A percentile compares a stretch with the other conserved stretches of the same genome.
Evolutionary conservation across 1,284 basidiomycete genomes (phyloP).

Genomic region (Ceratobasidium papillatum): DNA sequence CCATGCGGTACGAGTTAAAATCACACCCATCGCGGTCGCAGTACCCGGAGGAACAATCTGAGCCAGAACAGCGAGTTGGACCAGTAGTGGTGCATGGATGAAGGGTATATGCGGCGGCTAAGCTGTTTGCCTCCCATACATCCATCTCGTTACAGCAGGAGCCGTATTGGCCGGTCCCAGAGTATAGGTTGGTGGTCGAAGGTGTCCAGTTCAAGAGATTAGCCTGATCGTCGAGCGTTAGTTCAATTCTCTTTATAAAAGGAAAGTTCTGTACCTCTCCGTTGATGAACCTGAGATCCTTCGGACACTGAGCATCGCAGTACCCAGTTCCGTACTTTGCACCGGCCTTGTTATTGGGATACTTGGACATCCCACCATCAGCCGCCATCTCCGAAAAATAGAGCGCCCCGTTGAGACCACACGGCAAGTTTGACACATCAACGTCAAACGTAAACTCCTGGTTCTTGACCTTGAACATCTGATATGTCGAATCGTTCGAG

Average conservation of each 20-base stretch:
- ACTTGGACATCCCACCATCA: slow-evolving; percentile 63
- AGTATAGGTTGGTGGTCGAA: slow-evolving; percentile 28
- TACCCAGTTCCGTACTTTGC: slow-evolving; percentile 66
- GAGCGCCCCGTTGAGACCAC: slow-evolving; percentile 65
- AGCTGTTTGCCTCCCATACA: slow-evolving; percentile 56
- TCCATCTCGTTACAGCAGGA: slow-evolving; percentile 45
- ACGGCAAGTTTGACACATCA: slow-evolving; percentile 63
- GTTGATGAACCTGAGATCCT: slow-evolving; percentile 60
- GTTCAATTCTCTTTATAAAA: background rate
- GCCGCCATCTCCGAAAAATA: slow-evolving; percentile 63
- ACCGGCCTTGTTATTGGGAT: slow-evolving; percentile 64
- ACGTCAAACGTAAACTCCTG: slow-evolving; percentile 68
- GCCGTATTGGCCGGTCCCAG: slow-evolving; percentile 43
- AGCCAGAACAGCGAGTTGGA: slow-evolving; percentile 44
- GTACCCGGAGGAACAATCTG: slow-evolving; percentile 45
- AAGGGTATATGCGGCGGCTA: slow-evolving; percentile 59
- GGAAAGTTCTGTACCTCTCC: slow-evolving; percentile 50
- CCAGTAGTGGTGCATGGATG: slow-evolving; percentile 41
- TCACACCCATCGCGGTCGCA: slow-evolving; percentile 61
- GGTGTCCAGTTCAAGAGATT: slow-evolving; percentile 27
- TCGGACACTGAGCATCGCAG: slow-evolving; percentile 67
- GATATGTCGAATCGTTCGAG: slow-evolving; percentile 52
- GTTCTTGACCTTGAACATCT: slow-evolving; percentile 64
- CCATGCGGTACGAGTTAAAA: slow-evolving; percentile 66
- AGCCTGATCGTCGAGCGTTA: slow-evolving; percentile 21